These are phyloP conservation scores for Penicillium manginii DNA, from an alignment of 495 filamentous ascomycete genomes.

Conservation along the genomic window DNA sequence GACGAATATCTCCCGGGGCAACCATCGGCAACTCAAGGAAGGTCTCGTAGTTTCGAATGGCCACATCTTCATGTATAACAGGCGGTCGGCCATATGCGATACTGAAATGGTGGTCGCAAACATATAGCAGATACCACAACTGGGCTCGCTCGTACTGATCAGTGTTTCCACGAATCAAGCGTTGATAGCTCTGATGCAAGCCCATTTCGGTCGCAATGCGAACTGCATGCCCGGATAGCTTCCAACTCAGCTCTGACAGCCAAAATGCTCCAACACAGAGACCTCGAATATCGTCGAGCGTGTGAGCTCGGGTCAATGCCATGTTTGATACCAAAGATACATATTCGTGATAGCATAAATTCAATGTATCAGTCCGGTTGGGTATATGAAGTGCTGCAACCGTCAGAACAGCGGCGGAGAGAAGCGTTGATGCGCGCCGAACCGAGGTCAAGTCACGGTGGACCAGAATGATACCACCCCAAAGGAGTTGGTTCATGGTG, in stretches of 20 bases:
- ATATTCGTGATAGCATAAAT: constrained; percentile 56
- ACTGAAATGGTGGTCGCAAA: constrained; percentile 61
- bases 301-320: constrained; percentile 54
- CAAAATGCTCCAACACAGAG: constrained; percentile 58
- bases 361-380: constrained; percentile 53
- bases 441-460: constrained; percentile 53
- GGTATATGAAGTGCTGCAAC: constrained; percentile 58
- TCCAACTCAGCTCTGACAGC: constrained; percentile 58
- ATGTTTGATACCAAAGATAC: constrained; percentile 54
- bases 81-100: constrained; percentile 59
- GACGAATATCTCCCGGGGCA: constrained; percentile 55
- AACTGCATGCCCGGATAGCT: constrained; percentile 56
- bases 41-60: constrained; percentile 55
- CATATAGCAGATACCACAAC: constrained; percentile 57
- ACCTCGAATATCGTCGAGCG: constrained; percentile 55
- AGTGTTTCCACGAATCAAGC: constrained; percentile 44
- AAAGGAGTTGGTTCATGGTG: constrained; percentile 59
- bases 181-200: constrained; percentile 54
- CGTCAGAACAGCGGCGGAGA: constrained; percentile 55
- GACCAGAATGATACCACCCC: constrained; percentile 59
- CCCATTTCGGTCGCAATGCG: constrained; percentile 58
- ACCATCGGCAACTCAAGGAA: constrained; percentile 53
- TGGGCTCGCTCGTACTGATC: constrained; percentile 57
- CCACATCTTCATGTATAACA: constrained; percentile 56
- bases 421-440: constrained; percentile 51